A percentile compares a stretch with the other conserved stretches of the same genome.
phyloP scores from a whole-genome alignment of 2,329 filamentous ascomycete genomes.

The Coleophoma eucalyptorum region DNA sequence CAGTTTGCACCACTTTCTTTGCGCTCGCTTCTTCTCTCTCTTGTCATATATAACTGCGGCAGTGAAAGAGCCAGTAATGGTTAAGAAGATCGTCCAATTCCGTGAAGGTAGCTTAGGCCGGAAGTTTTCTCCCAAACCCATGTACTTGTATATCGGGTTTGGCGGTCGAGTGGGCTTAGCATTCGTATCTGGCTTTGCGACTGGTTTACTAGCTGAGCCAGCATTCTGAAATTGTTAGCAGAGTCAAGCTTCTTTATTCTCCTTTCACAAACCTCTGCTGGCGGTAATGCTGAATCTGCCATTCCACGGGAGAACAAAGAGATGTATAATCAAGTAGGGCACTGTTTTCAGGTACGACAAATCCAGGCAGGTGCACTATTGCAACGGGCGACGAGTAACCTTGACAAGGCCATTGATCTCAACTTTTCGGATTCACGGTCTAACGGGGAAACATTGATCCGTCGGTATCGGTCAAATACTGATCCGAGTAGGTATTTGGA shows the following conservation, averaged over 20 bases:
- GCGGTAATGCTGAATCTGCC: too few relatives aligned
- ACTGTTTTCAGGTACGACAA: neutral
- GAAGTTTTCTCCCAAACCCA: conserved; percentile 76
- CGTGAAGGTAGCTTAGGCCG: conserved; percentile 84
- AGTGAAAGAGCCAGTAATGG: conserved; percentile 72
- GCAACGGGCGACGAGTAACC: too few relatives aligned
- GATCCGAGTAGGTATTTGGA: too few relatives aligned
- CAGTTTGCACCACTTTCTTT: conserved; percentile 79
- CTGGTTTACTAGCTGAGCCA: conserved; percentile 29
- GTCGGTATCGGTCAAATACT: too few relatives aligned
- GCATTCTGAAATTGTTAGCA: conserved; percentile 17
- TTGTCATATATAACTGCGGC: conserved; percentile 87
- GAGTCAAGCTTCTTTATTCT: too few relatives aligned
- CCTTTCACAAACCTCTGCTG: conserved; percentile 7
- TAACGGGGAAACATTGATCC: too few relatives aligned
- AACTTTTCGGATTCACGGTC: too few relatives aligned
- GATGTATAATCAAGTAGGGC: too few relatives aligned
- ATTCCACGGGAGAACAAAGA: too few relatives aligned
- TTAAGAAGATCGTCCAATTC: conserved; percentile 96
- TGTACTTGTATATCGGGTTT: conserved; percentile 73
- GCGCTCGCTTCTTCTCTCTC: conserved; percentile 79
- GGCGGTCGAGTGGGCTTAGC: conserved; percentile 42
- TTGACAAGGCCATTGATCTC: too few relatives aligned
- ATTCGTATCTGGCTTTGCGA: conserved; percentile 28
- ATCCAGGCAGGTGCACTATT: neutral